These are phyloP conservation scores for Wickerhamiella azyma DNA, from an alignment of 805 yeast species.

Conservation along the genomic window DNA sequence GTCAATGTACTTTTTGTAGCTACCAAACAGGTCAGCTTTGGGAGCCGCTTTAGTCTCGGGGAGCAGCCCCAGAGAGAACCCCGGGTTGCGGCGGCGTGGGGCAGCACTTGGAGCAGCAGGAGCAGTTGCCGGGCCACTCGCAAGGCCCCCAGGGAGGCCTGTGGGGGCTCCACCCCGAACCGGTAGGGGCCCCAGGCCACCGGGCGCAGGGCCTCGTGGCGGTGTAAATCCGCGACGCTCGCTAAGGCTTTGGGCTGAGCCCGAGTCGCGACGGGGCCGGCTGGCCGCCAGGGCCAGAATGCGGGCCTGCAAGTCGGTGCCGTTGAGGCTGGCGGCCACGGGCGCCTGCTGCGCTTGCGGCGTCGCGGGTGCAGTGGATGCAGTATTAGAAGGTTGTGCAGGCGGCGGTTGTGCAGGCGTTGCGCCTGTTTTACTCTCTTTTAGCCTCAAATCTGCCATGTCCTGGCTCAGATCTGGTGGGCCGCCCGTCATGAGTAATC, in stretches of 20 bases:
- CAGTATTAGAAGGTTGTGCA: not conserved
- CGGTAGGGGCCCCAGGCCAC: slow-evolving; percentile 9
- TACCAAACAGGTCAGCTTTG: slow-evolving; percentile 42
- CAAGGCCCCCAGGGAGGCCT: no score
- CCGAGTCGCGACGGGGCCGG: slow-evolving; percentile 29
- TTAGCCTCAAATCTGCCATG: not conserved
- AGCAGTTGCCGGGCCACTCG: slow-evolving; percentile 18
- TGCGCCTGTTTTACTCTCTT: no score
- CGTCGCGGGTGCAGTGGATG: not conserved
- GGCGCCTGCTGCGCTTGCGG: slow-evolving; percentile 11
- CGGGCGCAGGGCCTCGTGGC: not conserved
- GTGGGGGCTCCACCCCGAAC: no score
- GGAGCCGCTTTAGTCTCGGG: slow-evolving; percentile 21
- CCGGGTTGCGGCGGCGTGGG: slow-evolving; percentile 19
- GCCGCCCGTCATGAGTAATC: not conserved
- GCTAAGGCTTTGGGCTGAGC: slow-evolving; percentile 7
- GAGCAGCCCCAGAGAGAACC: slow-evolving; percentile 11
- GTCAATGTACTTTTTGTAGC: slow-evolving; percentile 78
- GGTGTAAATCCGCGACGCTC: not conserved
- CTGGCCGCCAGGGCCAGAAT: slow-evolving; percentile 77
- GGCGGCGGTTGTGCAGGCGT: no score
- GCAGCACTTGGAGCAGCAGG: slow-evolving; percentile 21
- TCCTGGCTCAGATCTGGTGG: not conserved
- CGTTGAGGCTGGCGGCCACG: slow-evolving; percentile 11
- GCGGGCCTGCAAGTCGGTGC: slow-evolving; percentile 76